These are phyloP conservation scores for Marchantia polymorpha DNA, from an alignment of 225 moss, liverwort and hornwort species.

Conservation along the genomic window DNA sequence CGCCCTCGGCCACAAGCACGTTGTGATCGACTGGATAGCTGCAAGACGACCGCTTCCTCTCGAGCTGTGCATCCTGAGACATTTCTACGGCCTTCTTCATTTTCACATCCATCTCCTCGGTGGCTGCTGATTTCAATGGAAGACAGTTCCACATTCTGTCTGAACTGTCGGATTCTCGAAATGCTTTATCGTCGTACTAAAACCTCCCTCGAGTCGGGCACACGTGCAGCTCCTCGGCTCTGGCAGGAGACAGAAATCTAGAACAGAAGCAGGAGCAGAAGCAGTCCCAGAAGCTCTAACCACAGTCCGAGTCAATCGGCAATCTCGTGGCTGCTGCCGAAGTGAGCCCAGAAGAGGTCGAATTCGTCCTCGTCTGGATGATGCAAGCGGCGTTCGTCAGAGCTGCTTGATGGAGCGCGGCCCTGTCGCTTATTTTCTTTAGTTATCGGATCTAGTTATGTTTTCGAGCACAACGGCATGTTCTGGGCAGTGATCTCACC, in stretches of 20 bases:
- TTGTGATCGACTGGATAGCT: neutral
- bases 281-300: neutral
- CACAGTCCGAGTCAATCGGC: neutral
- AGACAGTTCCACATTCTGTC: slow-evolving; percentile 3
- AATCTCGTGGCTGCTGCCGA: neutral
- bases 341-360: too few species aligned
- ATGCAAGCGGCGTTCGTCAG: too few species aligned
- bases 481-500: too few species aligned
- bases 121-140: neutral
- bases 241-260: neutral
- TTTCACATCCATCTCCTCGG: neutral
- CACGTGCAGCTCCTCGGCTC: neutral
- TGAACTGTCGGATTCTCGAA: neutral
- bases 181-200: neutral
- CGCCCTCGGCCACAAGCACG: neutral
- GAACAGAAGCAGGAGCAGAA: neutral
- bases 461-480: neutral
- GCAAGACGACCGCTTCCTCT: neutral
- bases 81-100: neutral
- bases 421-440: too few species aligned
- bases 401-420: too few species aligned
- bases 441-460: too few species aligned
- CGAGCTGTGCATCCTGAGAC: neutral
- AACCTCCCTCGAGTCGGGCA: neutral
- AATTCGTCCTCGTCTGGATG: too few species aligned